Percentiles rank a stretch among this genome's conserved stretches.
phyloP scores from a whole-genome alignment of 148 eudicot species.

The Silene latifolia region DNA sequence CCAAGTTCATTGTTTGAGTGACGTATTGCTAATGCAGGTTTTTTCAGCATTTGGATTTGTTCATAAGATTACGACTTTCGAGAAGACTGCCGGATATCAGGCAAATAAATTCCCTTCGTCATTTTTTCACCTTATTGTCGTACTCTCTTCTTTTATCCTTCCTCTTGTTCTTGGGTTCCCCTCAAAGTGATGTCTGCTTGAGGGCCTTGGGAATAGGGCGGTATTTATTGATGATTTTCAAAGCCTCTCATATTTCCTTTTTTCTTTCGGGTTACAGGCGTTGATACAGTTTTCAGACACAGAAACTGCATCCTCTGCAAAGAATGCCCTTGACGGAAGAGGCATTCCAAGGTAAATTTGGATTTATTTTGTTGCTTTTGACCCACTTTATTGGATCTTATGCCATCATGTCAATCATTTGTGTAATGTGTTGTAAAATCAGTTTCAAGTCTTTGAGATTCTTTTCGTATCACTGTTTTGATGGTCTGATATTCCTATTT shows the following conservation, averaged over 20 bases:
- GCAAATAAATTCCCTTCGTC: slow-evolving; percentile 25
- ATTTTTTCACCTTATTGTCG: background rate
- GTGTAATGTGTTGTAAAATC: slow-evolving; percentile 41
- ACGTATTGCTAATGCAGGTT: slow-evolving; percentile 49
- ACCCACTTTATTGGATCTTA: slow-evolving; percentile 34
- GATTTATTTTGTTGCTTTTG: slow-evolving; percentile 36
- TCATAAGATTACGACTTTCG: slow-evolving; percentile 95
- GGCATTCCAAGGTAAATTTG: slow-evolving; percentile 90
- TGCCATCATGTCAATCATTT: slow-evolving; percentile 39
- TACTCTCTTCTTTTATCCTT: background rate
- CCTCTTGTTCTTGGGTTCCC: background rate
- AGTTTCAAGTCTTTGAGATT: slow-evolving; percentile 17
- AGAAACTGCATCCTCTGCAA: slow-evolving; percentile 88
- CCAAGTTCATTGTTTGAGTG: slow-evolving; percentile 19
- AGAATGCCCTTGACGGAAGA: slow-evolving; percentile 93
- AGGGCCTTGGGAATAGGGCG: background rate
- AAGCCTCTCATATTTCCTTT: slow-evolving; percentile 16
- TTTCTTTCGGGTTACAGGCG: slow-evolving; percentile 47
- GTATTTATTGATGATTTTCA: background rate
- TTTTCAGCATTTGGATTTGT: slow-evolving; percentile 96
- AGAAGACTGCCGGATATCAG: slow-evolving; percentile 99
- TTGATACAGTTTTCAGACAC: slow-evolving; percentile 90
- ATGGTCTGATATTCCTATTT: background rate
- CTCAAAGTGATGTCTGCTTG: background rate
- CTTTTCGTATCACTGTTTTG: slow-evolving; percentile 13